Conservation (phyloP, 345 rosid genomes). For the Kandelia obovata region DNA sequence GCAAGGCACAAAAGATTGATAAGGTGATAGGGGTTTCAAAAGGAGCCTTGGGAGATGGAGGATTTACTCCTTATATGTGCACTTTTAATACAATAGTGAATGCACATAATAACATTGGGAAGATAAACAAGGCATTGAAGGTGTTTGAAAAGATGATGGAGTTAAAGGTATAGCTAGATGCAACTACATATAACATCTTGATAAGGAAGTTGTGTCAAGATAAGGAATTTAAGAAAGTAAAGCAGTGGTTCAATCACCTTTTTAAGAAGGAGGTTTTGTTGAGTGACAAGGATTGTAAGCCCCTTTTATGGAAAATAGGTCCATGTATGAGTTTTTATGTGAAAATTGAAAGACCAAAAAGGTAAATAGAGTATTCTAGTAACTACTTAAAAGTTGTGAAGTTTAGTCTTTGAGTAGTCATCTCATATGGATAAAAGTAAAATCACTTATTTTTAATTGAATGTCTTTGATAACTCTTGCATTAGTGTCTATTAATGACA, state of each 20-base stretch:
- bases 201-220: conserved; percentile 54
- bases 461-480: too few relatives aligned
- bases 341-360: conserved; percentile 56
- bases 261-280: conserved; percentile 44
- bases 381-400: conserved; percentile 48
- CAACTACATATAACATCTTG: conserved; percentile 71
- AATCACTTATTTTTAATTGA: too few relatives aligned
- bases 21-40: conserved; percentile 48
- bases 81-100: conserved; percentile 57
- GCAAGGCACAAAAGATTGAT: conserved; percentile 53
- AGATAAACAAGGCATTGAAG: conserved; percentile 52
- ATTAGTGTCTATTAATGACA: too few relatives aligned
- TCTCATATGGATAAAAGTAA: too few relatives aligned
- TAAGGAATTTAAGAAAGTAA: conserved; percentile 57
- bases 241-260: conserved; percentile 55
- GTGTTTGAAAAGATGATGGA: conserved; percentile 42
- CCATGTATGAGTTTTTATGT: conserved; percentile 66
- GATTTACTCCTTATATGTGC: conserved; percentile 42
- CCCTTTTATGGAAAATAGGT: conserved; percentile 71
- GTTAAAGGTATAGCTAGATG: conserved; percentile 52
- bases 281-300: conserved; percentile 47
- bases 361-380: conserved; percentile 68
- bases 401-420: too few relatives aligned
- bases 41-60: conserved; percentile 25
- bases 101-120: conserved; percentile 55